Conservation (phyloP, 1,284 basidiomycete genomes). For the Pseudozyma sp. region DNA sequence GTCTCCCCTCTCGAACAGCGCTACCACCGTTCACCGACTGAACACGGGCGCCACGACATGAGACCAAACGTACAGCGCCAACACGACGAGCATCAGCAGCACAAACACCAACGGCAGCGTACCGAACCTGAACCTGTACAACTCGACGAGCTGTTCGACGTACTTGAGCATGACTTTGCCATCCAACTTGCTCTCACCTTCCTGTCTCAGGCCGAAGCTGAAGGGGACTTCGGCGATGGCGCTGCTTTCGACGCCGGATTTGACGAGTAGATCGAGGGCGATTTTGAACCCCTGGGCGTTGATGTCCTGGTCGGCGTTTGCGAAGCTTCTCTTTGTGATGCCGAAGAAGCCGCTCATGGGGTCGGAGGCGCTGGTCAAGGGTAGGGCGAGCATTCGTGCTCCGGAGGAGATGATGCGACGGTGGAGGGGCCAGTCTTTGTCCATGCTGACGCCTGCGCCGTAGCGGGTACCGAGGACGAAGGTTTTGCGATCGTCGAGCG, state of each 20-base stretch:
- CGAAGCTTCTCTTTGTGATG: conserved; percentile 68
- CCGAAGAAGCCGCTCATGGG: conserved; percentile 73
- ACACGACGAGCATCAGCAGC: conserved; percentile 14
- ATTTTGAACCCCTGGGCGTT: conserved; percentile 55
- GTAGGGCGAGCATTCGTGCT: conserved; percentile 71
- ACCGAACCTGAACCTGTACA: conserved; percentile 48
- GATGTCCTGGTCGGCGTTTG: conserved; percentile 30
- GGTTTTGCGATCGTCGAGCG: conserved; percentile 66
- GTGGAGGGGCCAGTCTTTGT: conserved; percentile 72
- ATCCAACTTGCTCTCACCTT: conserved; percentile 49
- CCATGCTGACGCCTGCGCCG: conserved; percentile 71
- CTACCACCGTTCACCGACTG: conserved; percentile 3
- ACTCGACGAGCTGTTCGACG: conserved; percentile 37
- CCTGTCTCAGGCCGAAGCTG: conserved; percentile 43
- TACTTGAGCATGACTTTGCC: conserved; percentile 55
- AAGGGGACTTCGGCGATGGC: conserved; percentile 48
- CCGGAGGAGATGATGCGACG: conserved; percentile 71
- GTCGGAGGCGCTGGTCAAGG: conserved; percentile 71
- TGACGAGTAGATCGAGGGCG: conserved; percentile 50
- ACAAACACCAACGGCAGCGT: conserved; percentile 19
- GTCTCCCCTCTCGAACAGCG: neutral
- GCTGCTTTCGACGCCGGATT: conserved; percentile 25
- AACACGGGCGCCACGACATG: conserved; percentile 19
- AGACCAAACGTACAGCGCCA: conserved; percentile 36
- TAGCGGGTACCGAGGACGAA: conserved; percentile 72